These are phyloP conservation scores for Leccinum subtestaceum DNA, from an alignment of 768 basidiomycete species.

Conservation along the genomic window DNA sequence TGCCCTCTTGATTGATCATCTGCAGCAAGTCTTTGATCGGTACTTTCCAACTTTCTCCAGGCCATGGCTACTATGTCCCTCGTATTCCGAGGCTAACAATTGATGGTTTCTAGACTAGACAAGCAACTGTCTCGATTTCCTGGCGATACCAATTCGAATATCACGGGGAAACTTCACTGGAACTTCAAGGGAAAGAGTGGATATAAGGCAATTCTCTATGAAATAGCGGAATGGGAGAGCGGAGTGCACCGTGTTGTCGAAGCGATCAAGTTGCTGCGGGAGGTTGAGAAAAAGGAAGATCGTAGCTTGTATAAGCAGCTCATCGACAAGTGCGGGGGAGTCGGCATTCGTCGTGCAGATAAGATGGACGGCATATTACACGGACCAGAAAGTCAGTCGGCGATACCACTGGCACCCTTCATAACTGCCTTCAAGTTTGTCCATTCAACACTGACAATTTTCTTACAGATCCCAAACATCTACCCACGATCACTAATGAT, in stretches of 20 bases:
- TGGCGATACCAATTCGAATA: background rate
- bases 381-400: background rate
- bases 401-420: background rate
- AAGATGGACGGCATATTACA: background rate
- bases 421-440: background rate
- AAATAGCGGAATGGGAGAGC: background rate
- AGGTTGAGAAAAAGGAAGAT: background rate
- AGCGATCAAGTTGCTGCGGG: background rate
- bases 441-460: background rate
- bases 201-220: background rate
- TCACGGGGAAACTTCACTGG: background rate
- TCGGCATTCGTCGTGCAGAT: background rate
- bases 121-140: background rate
- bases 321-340: background rate
- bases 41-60: background rate
- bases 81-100: background rate
- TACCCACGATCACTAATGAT: background rate
- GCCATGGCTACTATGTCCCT: background rate
- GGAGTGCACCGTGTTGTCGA: background rate
- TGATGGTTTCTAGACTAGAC: background rate
- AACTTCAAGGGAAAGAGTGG: background rate
- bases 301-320: background rate
- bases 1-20: background rate
- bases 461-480: background rate
- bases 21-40: background rate